Evolutionary conservation across 768 basidiomycete species (phyloP), one percentile per base, ranked within the genome.

Genomic region (Boletus barrowsii): DNA sequence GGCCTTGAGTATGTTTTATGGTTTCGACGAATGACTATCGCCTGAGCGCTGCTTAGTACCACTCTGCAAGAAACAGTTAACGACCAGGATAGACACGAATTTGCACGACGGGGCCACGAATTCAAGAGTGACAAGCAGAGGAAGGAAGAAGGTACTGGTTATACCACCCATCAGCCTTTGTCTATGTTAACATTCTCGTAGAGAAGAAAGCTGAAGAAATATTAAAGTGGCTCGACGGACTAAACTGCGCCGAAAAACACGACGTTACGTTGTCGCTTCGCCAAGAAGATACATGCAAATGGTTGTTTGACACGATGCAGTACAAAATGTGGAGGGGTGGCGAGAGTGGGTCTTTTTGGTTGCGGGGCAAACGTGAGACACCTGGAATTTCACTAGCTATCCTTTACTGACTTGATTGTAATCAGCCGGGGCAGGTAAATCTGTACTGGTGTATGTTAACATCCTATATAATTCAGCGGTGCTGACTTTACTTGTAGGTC

Each of bases 281-380:
- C 4, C 54, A 51, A 20, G 22, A 32, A 9, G 42, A 39, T 26
- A 55, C 54, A 2, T 55, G 54, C 37, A 41, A 29, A 24, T 55
- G 54, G 54, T 5, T 55, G 24, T 36, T 55, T 17, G 18, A 55
- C 18, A 51, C 49, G 10, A 14, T 14, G 4, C 37, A 51, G 15
- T 55, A 55, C 42, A 55, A 46, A 26, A 17, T 3, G n/a, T 55
- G 54, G 54, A 51, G 11, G 24, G 18, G 20, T 40, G 8, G 18
- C 14, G n/a, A 33, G 32, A 39, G 10, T 26, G 11, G 5, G 10
- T 55, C n/a, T 14, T 41, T 55, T 33, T 55, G 54, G 54, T 15
- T 55, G n/a, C 54, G 49, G n/a, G 54, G 49, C 32, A 55, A 55
- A 55, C 30, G 54, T 55, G 15, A 29, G 46, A 29, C 18, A 1